A percentile compares a stretch with the other conserved stretches of the same genome.
These are phyloP conservation scores for Aspergillus sp. DNA, from an alignment of 2,329 filamentous ascomycete species.

Conservation along the genomic window DNA sequence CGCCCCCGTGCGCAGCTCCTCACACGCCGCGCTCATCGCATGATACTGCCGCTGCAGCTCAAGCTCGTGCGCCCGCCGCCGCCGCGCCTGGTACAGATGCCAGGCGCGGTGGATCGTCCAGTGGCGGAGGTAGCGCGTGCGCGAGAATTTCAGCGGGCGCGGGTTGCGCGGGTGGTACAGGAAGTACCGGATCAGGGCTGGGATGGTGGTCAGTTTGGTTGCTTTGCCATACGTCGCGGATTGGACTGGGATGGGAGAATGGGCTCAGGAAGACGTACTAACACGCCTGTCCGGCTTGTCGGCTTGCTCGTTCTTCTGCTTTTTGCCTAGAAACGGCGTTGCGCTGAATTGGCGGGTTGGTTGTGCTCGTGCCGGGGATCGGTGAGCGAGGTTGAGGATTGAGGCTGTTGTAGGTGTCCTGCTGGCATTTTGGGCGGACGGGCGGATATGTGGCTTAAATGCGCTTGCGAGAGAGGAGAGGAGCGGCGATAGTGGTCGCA, in stretches of 20 bases:
- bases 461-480: slow-evolving; percentile 56
- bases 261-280: no score
- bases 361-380: no score
- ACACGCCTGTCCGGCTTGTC: slow-evolving; percentile 30
- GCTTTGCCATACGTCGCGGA: no score
- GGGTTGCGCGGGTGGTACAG: slow-evolving; percentile 59
- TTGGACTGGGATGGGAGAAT: no score
- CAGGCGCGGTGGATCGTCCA: slow-evolving; percentile 99
- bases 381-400: slow-evolving; percentile 52
- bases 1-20: slow-evolving; percentile 57
- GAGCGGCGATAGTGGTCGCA: slow-evolving; percentile 48
- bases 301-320: slow-evolving; percentile 33
- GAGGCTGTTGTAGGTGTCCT: no score
- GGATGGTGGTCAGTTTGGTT: slow-evolving; percentile 6
- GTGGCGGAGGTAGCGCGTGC: slow-evolving; percentile 79
- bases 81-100: slow-evolving; percentile 66
- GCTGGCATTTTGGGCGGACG: no score
- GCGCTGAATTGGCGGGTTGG: no score
- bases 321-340: no score
- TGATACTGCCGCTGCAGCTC: slow-evolving; percentile 74
- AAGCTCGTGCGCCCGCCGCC: slow-evolving; percentile 53
- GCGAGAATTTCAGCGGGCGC: slow-evolving; percentile 76
- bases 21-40: slow-evolving; percentile 74
- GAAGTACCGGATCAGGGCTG: slow-evolving; percentile 60
- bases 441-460: no score